These are phyloP conservation scores for Ulota crispa DNA, from an alignment of 225 moss, liverwort and hornwort genomes.

Conservation along the genomic window DNA sequence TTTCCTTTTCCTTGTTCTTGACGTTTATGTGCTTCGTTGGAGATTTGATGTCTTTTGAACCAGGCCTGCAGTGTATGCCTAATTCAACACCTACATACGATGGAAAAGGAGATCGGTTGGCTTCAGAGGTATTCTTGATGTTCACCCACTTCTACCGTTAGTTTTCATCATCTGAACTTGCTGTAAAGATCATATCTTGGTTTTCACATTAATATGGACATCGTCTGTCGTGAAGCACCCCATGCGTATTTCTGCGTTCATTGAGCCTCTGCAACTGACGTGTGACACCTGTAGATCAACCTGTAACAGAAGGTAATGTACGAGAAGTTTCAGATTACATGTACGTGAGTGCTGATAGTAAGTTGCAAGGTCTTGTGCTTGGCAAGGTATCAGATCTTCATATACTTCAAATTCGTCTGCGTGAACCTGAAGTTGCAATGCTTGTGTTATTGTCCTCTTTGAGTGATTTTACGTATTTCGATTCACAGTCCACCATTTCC, in stretches of 20 bases:
- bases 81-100: neutral
- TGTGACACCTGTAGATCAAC: neutral
- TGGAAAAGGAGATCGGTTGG: neutral
- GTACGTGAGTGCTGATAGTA: too few species aligned
- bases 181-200: neutral
- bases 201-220: neutral
- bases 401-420: neutral
- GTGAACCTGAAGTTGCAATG: neutral
- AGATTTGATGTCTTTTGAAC: neutral
- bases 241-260: neutral
- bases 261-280: neutral
- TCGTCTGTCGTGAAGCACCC: neutral
- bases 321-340: neutral
- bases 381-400: neutral
- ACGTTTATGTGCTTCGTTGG: neutral
- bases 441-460: neutral
- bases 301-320: neutral
- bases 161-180: neutral
- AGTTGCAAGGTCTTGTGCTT: neutral
- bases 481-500: neutral
- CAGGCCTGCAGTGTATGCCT: neutral
- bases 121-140: neutral
- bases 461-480: neutral
- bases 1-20: neutral
- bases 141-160: neutral